Percentiles rank a stretch among this genome's conserved stretches.
Evolutionary conservation across 2,329 filamentous ascomycete genomes (phyloP).

Genomic region (Alternaria postmessia): DNA sequence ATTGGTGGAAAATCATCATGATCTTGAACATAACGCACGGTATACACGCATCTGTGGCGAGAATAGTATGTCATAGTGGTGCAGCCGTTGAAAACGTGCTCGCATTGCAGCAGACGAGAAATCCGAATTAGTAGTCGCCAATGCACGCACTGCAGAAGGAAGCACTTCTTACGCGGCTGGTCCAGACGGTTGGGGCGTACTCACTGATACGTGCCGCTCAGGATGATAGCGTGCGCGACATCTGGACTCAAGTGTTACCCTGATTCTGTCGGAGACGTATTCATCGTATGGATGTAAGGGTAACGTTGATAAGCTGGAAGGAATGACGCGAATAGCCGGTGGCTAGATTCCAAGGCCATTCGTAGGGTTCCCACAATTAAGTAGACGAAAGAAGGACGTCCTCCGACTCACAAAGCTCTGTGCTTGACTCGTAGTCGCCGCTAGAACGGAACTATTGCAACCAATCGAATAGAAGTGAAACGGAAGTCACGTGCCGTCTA

Average conservation of each 20-base stretch:
- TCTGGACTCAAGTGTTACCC: not conserved
- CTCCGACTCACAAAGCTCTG: not conserved
- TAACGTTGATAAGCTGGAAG: not conserved
- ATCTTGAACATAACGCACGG: not conserved
- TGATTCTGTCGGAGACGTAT: not conserved
- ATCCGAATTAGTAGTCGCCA: not conserved
- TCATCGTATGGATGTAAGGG: not conserved
- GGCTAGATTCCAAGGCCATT: not conserved
- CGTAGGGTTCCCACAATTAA: not conserved
- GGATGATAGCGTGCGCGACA: accelerated
- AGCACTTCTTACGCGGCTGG: not conserved
- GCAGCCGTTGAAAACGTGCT: not conserved
- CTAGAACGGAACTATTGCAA: not conserved
- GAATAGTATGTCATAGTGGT: not conserved
- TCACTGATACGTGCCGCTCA: not conserved
- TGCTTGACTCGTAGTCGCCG: not conserved
- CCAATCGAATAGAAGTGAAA: not conserved
- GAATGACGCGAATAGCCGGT: not conserved
- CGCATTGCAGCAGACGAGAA: not conserved
- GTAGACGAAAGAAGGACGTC: not conserved
- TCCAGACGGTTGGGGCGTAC: not conserved
- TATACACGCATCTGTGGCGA: not conserved
- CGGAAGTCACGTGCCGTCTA: not conserved
- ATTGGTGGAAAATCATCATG: not conserved
- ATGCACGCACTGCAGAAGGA: not conserved